Base-by-base conservation (phyloP, 352 stramenopile species). In the Globisporangium lucens region DNA sequence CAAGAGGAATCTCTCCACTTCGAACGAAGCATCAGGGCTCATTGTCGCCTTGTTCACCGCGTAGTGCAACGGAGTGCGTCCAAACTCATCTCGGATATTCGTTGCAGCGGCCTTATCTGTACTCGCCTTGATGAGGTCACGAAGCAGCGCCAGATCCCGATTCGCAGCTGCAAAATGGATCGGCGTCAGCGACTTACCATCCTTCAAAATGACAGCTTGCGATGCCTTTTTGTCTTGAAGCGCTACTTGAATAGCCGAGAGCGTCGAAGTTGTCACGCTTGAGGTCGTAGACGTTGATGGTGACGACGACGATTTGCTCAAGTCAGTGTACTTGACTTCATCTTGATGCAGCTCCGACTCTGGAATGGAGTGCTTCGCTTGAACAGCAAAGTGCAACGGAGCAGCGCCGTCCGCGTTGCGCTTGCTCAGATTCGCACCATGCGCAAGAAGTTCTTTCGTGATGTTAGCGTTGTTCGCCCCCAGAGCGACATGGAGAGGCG, bases 21-120 rank as follows among this genome's bases (percentile, higher is more conserved):
- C 82, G 46, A 94, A 92, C 3, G 82, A 89, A n/a, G 86, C 86
- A 17, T 92, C 82, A 0, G 86, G 74, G 30, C 66, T 88, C 80
- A 92, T 91, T 0, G 73, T 74, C 5, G 82, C 80, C 8, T 74
- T 71, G 49, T 94, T 94, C 8, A 94, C 76, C 35, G 85, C 85
- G 61, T 86, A 89, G 53, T 94, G 85, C n/a, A 94, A 64, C 3
- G 83, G 79, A 12, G 85, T 89, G 7, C 85, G 79, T 8, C 73
- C 77, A 43, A 85, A 77, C 24, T 61, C 69, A 36, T 92, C 80
- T 20, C 63, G 49, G 47, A 79, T 71, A 66, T 92, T 92, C 22
- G 89, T 76, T 49, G 75, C 77, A 35, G 52, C 33, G 51, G 73
- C 70, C n/a, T 75, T 72, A 65, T 86, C 71, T 8, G 52, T 61